A percentile compares a stretch with the other conserved stretches of the same genome.
phyloP scores from a whole-genome alignment of 2,329 filamentous ascomycete genomes.

The Neocatenulostroma microsporum region DNA sequence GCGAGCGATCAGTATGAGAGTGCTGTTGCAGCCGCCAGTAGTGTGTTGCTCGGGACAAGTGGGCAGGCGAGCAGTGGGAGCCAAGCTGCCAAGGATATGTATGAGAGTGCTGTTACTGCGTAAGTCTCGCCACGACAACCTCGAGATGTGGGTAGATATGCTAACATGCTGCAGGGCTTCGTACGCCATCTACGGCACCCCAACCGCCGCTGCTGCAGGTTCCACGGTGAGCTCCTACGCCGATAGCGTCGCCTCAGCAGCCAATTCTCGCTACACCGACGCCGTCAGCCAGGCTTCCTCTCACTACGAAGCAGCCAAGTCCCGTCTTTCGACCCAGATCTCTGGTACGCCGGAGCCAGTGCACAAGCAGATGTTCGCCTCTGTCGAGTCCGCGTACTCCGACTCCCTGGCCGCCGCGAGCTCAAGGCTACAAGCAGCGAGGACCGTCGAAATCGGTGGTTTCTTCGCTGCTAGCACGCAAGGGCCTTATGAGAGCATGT shows the following conservation, averaged over 20 bases:
- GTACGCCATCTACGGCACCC: slow-evolving; percentile 48
- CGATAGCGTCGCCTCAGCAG: slow-evolving; percentile 42
- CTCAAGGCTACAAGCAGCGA: slow-evolving; percentile 48
- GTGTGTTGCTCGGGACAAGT: slow-evolving; percentile 46
- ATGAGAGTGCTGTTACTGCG: slow-evolving; percentile 51
- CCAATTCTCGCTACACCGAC: slow-evolving; percentile 52
- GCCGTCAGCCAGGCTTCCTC: slow-evolving; percentile 60
- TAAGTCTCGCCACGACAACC: slow-evolving; percentile 28
- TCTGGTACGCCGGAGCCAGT: slow-evolving; percentile 61
- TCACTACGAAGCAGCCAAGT: slow-evolving; percentile 61
- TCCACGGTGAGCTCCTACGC: slow-evolving; percentile 27
- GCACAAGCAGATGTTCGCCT: slow-evolving; percentile 61
- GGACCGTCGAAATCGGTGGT: slow-evolving; percentile 35
- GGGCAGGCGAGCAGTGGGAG: slow-evolving; percentile 35
- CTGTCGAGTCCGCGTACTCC: slow-evolving; percentile 61
- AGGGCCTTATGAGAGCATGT: slow-evolving; percentile 49
- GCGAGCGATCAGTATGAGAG: slow-evolving; percentile 51
- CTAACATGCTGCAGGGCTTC: slow-evolving; percentile 38
- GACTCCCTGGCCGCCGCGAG: slow-evolving; percentile 57
- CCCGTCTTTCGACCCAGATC: slow-evolving; percentile 58
- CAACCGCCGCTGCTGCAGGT: slow-evolving; percentile 34
- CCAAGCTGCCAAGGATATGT: slow-evolving; percentile 47
- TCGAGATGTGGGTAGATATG: no score
- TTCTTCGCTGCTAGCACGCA: slow-evolving; percentile 25
- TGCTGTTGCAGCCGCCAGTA: slow-evolving; percentile 51